These are phyloP conservation scores for Globisporangium orthogonon DNA, from an alignment of 352 stramenopile species.

Conservation along the genomic window DNA sequence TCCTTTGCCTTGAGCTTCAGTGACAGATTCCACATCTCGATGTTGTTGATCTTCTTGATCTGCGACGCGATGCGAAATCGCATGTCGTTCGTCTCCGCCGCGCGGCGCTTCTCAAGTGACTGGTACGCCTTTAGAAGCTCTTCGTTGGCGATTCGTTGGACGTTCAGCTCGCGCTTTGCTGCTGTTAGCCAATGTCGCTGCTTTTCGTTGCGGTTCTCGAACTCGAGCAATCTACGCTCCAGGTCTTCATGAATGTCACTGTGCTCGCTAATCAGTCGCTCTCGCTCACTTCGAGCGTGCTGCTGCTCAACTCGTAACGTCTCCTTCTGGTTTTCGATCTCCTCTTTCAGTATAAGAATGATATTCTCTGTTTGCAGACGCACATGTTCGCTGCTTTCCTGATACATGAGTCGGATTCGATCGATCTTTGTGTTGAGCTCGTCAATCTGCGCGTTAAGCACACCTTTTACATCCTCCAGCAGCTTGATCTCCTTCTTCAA, in stretches of 20 bases:
- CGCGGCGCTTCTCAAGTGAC: slow-evolving; percentile 63
- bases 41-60: slow-evolving; percentile 61
- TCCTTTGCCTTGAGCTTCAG: slow-evolving; percentile 69
- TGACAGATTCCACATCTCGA: slow-evolving; percentile 80
- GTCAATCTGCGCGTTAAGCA: slow-evolving; percentile 30
- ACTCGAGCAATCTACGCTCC: slow-evolving; percentile 23
- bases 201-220: slow-evolving; percentile 29
- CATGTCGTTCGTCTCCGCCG: slow-evolving; percentile 75
- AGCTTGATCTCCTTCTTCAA: slow-evolving; percentile 44
- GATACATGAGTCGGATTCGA: slow-evolving; percentile 37
- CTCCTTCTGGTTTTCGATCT: slow-evolving; percentile 27
- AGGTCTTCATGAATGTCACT: slow-evolving; percentile 28
- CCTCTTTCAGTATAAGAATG: slow-evolving; percentile 28
- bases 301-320: slow-evolving; percentile 25
- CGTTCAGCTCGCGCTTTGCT: slow-evolving; percentile 51
- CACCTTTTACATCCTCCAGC: slow-evolving; percentile 27
- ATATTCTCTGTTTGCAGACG: slow-evolving; percentile 37
- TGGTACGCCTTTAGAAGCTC: slow-evolving; percentile 55
- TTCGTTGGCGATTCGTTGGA: slow-evolving; percentile 63
- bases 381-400: slow-evolving; percentile 41
- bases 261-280: slow-evolving; percentile 43
- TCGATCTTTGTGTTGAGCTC: slow-evolving; percentile 25
- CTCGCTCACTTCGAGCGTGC: slow-evolving; percentile 22
- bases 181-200: slow-evolving; percentile 70
- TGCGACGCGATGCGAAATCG: slow-evolving; percentile 61